Evolutionary conservation across 2,329 filamentous ascomycete species (phyloP).

Genomic region (Ceratocystis variospora): DNA sequence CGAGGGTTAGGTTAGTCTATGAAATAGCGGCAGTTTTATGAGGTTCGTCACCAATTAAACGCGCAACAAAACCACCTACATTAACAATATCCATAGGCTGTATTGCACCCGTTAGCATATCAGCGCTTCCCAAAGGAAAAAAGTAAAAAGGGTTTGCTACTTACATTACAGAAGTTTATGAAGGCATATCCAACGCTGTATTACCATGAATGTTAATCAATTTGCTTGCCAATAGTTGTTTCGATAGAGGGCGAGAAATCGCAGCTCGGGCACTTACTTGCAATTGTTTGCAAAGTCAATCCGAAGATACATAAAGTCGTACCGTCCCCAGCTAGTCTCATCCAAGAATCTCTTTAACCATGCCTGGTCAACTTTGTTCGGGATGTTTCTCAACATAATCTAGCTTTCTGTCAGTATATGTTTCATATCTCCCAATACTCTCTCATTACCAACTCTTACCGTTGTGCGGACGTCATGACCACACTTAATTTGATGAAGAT

Average conservation of each 20-base stretch:
- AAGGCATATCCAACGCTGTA: constrained; percentile 87
- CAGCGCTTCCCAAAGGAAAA: not conserved
- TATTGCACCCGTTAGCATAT: not conserved
- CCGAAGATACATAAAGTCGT: constrained; percentile 89
- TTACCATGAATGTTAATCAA: constrained; percentile 10
- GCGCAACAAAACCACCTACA: constrained; percentile 30
- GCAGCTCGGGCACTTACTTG: constrained; percentile 45
- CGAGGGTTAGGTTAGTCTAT: not conserved
- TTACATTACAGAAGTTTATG: constrained; percentile 79
- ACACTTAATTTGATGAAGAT: constrained; percentile 37
- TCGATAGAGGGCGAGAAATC: not conserved
- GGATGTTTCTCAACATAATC: constrained; percentile 93
- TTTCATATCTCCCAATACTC: not conserved
- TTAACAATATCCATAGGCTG: constrained; percentile 61
- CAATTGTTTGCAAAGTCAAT: constrained; percentile 78
- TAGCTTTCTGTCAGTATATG: constrained; percentile 25
- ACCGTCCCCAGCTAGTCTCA: constrained; percentile 62
- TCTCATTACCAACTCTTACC: constrained; percentile 33
- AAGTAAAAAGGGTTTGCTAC: constrained; percentile 24
- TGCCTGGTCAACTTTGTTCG: constrained; percentile 69
- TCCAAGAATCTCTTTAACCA: constrained; percentile 72
- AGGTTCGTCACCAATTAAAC: too few relatives aligned
- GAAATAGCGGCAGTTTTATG: not conserved
- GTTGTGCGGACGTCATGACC: constrained; percentile 55
- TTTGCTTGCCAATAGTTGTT: constrained; percentile 22